Evolutionary conservation across 2,329 filamentous ascomycete species (phyloP).

Genomic region (Cordyceps pruinosa): DNA sequence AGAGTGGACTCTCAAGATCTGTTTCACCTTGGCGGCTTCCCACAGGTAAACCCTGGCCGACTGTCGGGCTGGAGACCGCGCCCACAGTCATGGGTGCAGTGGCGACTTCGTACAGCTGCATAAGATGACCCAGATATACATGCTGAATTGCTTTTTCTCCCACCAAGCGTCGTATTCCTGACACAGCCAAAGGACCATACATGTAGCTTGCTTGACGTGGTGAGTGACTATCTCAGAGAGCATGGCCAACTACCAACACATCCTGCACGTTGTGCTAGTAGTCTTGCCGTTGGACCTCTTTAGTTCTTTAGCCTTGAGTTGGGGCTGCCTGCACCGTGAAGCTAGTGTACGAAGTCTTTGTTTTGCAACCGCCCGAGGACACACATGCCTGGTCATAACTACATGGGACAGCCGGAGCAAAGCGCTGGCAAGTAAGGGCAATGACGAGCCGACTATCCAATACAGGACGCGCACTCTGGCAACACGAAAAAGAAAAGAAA

Average conservation of each 20-base stretch:
- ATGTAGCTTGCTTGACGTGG: background rate
- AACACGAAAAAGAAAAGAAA: too few species aligned
- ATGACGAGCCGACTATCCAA: too few species aligned
- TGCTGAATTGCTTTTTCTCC: background rate
- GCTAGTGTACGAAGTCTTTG: background rate
- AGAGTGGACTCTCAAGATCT: background rate
- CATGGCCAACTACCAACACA: background rate
- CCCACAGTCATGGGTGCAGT: background rate
- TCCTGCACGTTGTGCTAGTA: background rate
- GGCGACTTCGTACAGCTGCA: background rate
- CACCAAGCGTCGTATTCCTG: background rate
- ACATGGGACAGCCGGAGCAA: too few species aligned
- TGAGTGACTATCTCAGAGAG: background rate
- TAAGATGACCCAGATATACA: background rate
- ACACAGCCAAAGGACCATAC: background rate
- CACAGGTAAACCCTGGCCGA: background rate
- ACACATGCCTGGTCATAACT: too few species aligned
- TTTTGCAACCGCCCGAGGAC: background rate
- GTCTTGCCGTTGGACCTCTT: background rate
- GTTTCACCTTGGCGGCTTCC: background rate
- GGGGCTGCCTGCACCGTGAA: background rate
- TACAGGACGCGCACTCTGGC: too few species aligned
- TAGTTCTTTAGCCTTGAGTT: background rate
- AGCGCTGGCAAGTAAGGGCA: background rate
- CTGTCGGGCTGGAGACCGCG: background rate